These are phyloP conservation scores for Microsporum canis DNA, from an alignment of 2,329 filamentous ascomycete genomes.

Conservation along the genomic window DNA sequence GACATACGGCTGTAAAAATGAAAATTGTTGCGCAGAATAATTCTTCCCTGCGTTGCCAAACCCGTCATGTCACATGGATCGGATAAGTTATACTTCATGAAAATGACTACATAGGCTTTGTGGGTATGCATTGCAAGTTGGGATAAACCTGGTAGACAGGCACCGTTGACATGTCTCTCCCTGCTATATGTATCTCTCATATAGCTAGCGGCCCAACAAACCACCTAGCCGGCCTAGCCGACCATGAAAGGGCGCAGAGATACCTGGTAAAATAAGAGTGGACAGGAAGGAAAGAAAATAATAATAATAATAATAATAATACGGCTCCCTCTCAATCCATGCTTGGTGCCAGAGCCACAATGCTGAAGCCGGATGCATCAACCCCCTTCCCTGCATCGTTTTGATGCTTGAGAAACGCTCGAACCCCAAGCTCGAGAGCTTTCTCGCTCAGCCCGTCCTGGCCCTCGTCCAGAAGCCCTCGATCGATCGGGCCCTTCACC, in stretches of 20 bases:
- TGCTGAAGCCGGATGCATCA: conserved; percentile 11
- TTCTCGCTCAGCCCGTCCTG: conserved; percentile 24
- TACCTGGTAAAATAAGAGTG: not conserved
- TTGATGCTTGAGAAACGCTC: conserved; percentile 14
- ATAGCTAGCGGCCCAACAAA: not conserved
- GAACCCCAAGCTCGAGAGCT: conserved; percentile 22
- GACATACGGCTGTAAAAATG: no score
- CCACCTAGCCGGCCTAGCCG: not conserved
- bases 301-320: not conserved
- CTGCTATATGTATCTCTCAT: not conserved
- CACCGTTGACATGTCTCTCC: not conserved
- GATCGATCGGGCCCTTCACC: conserved; percentile 23
- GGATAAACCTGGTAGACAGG: not conserved
- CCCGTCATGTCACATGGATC: conserved; percentile 1
- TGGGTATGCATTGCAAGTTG: not conserved
- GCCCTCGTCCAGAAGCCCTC: conserved; percentile 19
- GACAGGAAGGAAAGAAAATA: not conserved
- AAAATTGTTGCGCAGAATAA: no score
- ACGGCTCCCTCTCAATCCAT: conserved; percentile 6
- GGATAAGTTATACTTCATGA: conserved; percentile 1
- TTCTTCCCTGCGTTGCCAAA: no score
- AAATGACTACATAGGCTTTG: not conserved
- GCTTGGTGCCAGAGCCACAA: conserved; percentile 10
- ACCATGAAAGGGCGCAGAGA: not conserved
- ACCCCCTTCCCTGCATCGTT: conserved; percentile 4